Conservation (phyloP, 1,139 yeast species). For the Meyerozyma smithsonii region DNA sequence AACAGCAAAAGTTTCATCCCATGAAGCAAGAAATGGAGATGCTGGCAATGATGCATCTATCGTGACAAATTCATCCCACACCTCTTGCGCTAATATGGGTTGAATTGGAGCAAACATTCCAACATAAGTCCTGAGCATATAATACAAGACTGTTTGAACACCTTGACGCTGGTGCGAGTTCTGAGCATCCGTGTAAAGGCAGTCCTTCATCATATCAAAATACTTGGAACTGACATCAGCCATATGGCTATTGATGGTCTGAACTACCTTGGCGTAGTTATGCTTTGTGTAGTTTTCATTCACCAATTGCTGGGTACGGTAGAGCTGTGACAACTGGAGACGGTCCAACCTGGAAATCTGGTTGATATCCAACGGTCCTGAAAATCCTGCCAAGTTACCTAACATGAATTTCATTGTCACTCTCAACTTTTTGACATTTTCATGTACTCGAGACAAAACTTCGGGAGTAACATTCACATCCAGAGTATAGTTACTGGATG, state of each 20-base stretch:
- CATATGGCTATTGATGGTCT: constrained; percentile 65
- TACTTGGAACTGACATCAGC: constrained; percentile 75
- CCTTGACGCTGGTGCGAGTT: constrained; percentile 52
- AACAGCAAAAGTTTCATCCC: constrained; percentile 25
- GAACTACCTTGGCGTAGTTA: constrained; percentile 64
- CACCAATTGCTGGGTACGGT: constrained; percentile 41
- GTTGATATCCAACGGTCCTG: constrained; percentile 23
- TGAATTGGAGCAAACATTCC: constrained; percentile 73
- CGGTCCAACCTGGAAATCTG: constrained; percentile 57
- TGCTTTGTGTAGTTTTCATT: constrained; percentile 46
- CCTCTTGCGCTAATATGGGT: constrained; percentile 84
- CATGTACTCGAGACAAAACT: constrained; percentile 70
- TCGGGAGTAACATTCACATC: constrained; percentile 77
- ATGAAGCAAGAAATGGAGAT: constrained; percentile 52
- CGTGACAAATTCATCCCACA: constrained; percentile 57
- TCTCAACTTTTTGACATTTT: constrained; percentile 74
- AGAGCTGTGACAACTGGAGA: constrained; percentile 54
- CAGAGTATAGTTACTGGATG: constrained; percentile 78
- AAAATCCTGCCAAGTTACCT: constrained; percentile 59
- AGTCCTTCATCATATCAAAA: constrained; percentile 82
- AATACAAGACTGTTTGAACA: constrained; percentile 66
- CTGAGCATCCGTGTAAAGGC: constrained; percentile 65
- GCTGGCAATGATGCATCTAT: constrained; percentile 12
- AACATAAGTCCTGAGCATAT: constrained; percentile 57
- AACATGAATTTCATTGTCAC: constrained; percentile 75